Base-by-base conservation (phyloP, 1,139 yeast species). In the Pichia sp. region DNA sequence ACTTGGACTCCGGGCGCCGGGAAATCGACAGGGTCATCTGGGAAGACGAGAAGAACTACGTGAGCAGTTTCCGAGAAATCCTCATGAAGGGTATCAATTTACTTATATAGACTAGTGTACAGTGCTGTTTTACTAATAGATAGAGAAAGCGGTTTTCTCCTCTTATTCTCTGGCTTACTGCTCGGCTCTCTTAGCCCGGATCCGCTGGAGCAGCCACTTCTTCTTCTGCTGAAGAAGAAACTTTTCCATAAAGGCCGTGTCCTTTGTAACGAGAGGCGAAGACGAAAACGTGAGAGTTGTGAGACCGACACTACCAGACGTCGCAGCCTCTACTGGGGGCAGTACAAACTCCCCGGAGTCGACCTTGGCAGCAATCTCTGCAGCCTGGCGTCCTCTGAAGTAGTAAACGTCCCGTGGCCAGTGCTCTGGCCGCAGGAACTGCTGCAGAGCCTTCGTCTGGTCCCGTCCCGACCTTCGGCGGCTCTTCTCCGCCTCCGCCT, bases 1-100 rank as follows among this genome's bases (percentile, higher is more conserved):
- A 88, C 65, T 74, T 85, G 58, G 95, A 86, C 63, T 77, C 87
- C 0, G 95, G 95, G 1, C 74, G 95, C 61, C 76, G 90, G 48
- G 95, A 86, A 62, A 78, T 81, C 69, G 89, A 83, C 63, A 67
- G 85, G 47, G 79, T 78, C 57, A 79, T 82, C 41, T 83, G 88
- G 88, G 86, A 82, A 60, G 87, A 84, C 47, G 85, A 83, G 36
- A 67, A 63, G 53, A 63, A 68, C 43, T 72, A 73, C 53, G 55
- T 62, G n/a, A 62, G 62, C 43, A 67, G 61, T 46, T 61, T 66
- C 40, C 63, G 58, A 40, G 70, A 66, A 44, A 56, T 62, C 18
- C 26, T 66, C 18, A 46, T 46, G 2, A 66, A 61, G 49, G 58
- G 57, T n/a, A 47, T 62, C 13, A 57, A 54, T 36, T 51, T 64